Evolutionary conservation across 2,329 filamentous ascomycete species (phyloP), one percentile per base, ranked within the genome.

Genomic region (Colletotrichum noveboracense): DNA sequence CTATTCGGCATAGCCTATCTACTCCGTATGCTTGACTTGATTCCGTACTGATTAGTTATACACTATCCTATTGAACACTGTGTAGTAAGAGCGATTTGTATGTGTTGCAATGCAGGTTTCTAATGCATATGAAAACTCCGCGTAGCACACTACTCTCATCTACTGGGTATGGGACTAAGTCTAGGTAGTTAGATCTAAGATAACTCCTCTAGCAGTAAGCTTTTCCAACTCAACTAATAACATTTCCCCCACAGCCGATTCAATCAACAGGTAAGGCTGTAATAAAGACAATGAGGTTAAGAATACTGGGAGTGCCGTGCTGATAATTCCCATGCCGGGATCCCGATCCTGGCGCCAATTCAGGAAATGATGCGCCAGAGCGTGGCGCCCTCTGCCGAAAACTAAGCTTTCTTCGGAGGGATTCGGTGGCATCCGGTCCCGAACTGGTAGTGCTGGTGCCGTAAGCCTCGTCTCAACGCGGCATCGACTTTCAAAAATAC

Each of bases 221-320:
- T 12, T 10, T 48, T 48, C 18, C 10, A 21, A 13, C 2, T 21
- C 43, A 12, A 52, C 12, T 10, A 13, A 21, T n/a, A 52, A 52
- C 3, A 1, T 3, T 3, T 7, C 13, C 4, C 10, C n/a, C n/a
- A 21, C 6, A 52, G n/a, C n/a, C 10, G n/a, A 6, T 10, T 21
- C n/a, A 52, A 52, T 0, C 43, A 13, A 52, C n/a, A 13, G 10
- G 10, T 13, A 21, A 52, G 10, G 43, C 43, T 52, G 6, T 13
- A 10, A 21, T 13, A 6, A 21, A 21, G 1, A 21, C n/a, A 52
- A 21, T 21, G 43, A 21, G 6, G 10, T 21, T n/a, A 1, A 52
- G 2, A 21, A 7, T 21, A 10, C 43, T n/a, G 43, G 4, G 9
- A 21, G 10, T 52, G 10, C 43, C 43, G n/a, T 52, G 43, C 43